Evolutionary conservation across 2,329 filamentous ascomycete species (phyloP).

Genomic region (Phaeosphaeriaceae sp.): DNA sequence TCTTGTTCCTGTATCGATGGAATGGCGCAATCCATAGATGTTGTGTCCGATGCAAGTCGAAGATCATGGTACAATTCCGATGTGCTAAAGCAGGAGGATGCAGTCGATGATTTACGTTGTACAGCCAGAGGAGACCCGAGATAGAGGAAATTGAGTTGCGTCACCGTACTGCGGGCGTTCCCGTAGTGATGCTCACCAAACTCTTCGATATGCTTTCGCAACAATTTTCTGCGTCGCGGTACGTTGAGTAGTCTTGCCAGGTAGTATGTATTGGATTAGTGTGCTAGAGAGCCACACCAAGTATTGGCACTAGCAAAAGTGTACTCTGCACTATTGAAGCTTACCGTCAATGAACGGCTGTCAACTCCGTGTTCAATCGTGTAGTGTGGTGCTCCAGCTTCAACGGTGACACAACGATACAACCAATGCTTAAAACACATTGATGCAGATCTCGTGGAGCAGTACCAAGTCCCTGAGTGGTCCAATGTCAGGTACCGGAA

Average conservation of each 20-base stretch:
- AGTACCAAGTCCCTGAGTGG: not conserved
- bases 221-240: not conserved
- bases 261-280: not conserved
- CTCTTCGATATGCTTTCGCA: not conserved
- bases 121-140: constrained; percentile 6
- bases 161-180: constrained; percentile 1
- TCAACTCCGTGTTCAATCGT: not conserved
- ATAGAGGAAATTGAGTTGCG: not conserved
- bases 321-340: not conserved
- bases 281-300: not conserved
- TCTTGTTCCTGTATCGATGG: not conserved
- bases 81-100: not conserved
- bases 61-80: not conserved
- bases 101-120: not conserved
- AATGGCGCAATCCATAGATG: not conserved
- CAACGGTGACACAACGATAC: not conserved
- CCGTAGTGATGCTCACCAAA: not conserved
- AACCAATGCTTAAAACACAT: not conserved
- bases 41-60: not conserved
- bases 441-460: not conserved
- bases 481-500: not conserved
- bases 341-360: not conserved
- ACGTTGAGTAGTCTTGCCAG: not conserved
- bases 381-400: not conserved
- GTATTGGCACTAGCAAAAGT: not conserved